A percentile compares a stretch with the other conserved stretches of the same genome.
phyloP scores from a whole-genome alignment of 495 filamentous ascomycete genomes.

The Pyronema omphalodes region DNA sequence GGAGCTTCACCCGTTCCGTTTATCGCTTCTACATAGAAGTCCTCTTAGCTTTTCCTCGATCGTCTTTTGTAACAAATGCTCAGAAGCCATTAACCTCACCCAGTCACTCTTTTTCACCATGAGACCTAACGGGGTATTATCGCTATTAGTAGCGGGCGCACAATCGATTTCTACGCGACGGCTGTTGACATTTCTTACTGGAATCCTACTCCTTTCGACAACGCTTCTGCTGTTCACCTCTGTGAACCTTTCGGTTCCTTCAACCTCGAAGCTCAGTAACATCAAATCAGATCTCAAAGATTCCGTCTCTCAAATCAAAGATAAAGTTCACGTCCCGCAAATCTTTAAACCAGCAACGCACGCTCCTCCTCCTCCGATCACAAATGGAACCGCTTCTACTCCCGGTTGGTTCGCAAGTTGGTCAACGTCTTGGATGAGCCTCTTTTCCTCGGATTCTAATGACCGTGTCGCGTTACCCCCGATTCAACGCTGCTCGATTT shows the following conservation, averaged over 20 bases:
- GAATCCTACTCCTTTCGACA: conserved; percentile 16
- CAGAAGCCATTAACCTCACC: too few species aligned
- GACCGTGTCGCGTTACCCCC: conserved; percentile 73
- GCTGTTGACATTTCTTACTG: conserved; percentile 12
- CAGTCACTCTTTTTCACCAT: not conserved
- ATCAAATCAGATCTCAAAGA: conserved; percentile 6
- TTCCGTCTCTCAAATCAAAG: conserved; percentile 4
- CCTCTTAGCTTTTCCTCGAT: too few species aligned
- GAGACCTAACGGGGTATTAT: not conserved
- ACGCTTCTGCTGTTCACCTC: conserved; percentile 17
- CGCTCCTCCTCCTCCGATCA: conserved; percentile 50
- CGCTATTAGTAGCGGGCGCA: conserved; percentile 9
- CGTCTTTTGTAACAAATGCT: too few species aligned
- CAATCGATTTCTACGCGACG: conserved; percentile 18
- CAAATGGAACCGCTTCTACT: conserved; percentile 57
- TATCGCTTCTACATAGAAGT: too few species aligned
- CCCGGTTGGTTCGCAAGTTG: conserved; percentile 67
- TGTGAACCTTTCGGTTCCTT: not conserved
- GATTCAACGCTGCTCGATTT: conserved; percentile 52
- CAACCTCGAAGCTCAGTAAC: not conserved
- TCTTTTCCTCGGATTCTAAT: conserved; percentile 77
- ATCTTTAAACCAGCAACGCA: conserved; percentile 56
- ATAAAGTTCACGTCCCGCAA: not conserved
- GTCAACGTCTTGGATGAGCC: conserved; percentile 54
- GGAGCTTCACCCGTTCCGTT: too few species aligned